Percentiles rank a stretch among this genome's conserved stretches.
Conservation (phyloP, 257 asterid genomes). For the Haberlea rhodopensis region DNA sequence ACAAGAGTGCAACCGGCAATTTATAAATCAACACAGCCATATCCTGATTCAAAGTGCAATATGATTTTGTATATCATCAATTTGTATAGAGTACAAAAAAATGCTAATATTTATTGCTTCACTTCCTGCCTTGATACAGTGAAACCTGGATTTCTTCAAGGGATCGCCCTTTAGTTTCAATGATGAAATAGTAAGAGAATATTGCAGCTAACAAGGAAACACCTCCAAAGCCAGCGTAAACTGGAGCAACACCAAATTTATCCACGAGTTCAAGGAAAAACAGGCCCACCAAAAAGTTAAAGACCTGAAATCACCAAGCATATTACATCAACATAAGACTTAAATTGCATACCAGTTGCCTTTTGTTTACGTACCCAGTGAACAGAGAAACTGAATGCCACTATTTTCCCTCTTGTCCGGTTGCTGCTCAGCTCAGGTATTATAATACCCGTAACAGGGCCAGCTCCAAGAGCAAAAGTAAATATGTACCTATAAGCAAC, state of each 20-base stretch:
- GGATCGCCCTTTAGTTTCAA: constrained; percentile 79
- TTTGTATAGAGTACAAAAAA: too few relatives aligned
- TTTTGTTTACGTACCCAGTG: constrained; percentile 67
- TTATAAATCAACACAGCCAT: not conserved
- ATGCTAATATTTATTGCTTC: not conserved
- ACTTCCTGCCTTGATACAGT: constrained; percentile 30
- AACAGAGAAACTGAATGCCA: constrained; percentile 80
- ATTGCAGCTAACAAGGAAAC: constrained; percentile 69
- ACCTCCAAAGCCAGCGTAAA: constrained; percentile 60
- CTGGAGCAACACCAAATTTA: constrained; percentile 63
- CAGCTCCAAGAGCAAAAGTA: constrained; percentile 73
- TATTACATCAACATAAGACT: not conserved
- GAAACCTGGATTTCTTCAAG: constrained; percentile 88
- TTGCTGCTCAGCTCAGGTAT: constrained; percentile 96
- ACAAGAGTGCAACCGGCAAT: not conserved
- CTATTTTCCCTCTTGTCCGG: constrained; percentile 76
- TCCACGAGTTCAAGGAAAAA: constrained; percentile 70
- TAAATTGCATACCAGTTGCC: not conserved
- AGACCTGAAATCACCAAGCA: constrained; percentile 49
- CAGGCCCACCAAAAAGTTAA: constrained; percentile 81
- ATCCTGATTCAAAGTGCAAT: not conserved
- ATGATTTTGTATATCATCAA: not conserved
- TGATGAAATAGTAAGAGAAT: constrained; percentile 53
- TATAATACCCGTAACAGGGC: constrained; percentile 79
- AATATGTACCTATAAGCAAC: constrained; percentile 56